Base-by-base conservation (phyloP, 169 alveolate species). In the Amoebophrya sp. region DNA sequence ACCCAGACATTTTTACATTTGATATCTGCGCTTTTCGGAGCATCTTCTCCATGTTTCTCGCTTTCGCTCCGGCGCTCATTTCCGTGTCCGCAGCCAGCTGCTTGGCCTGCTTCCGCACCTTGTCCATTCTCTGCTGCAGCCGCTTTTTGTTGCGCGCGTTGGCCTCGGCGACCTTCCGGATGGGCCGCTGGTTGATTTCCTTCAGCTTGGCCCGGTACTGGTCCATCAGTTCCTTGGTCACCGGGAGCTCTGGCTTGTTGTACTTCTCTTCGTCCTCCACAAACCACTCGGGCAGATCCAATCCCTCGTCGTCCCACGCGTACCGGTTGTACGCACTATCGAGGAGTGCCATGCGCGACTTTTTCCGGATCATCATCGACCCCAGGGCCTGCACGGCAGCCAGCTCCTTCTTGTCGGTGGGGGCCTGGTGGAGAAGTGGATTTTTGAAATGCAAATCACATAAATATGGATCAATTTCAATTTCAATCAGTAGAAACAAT, bases 221-320 rank as follows among this genome's bases (percentile, higher is more conserved):
- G 91, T 94, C 93, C 96, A 98, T 95, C 94, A 97, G 96, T 89
- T 98, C 99, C 95, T 98, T 98, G 77, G 99, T 97, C 39, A 99
- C 95, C 1, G 99, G 99, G 40, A 97, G 95, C 94, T 97, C 97
- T 0, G 98, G 98, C 92, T 94, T 96, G 93, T 96, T 97, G 95
- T 97, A 98, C 92, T 94, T 95, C 93, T 97, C 95, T 95, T 99
- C 99, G 90, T 99, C 99, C 89, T 98, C 99, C 29, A 93, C 93
- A 94, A 99, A 99, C 99, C 99, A 98, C 35, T 95, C 93, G 66
- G 99, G 99, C 25, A 98, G 95, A 40, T 93, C 96, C 77, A 93
- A 94, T 33, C 39, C 93, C 7, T 94, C 97, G 93, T 96, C 98
- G 83, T 95, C 93, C 94, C 95, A 98, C n/a, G 99, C 98, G 90